phyloP scores from a whole-genome alignment of 176 grass and related monocot species.

The Dendrocalamus sinicus region DNA sequence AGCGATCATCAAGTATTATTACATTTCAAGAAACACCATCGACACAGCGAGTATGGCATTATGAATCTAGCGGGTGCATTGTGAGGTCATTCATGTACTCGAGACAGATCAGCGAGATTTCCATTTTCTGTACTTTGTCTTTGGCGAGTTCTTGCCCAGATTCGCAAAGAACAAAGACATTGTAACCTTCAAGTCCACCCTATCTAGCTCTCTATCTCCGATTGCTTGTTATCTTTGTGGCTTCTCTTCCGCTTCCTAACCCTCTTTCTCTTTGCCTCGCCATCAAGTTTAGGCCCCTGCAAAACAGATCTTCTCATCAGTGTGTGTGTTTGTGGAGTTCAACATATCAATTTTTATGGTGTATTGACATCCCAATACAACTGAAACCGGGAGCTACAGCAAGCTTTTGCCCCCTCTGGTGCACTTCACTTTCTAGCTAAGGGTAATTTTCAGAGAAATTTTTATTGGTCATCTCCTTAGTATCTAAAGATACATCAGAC shows the following conservation, averaged over 20 bases:
- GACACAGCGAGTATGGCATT: background rate
- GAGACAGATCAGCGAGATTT: background rate
- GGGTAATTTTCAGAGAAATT: background rate
- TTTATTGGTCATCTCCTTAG: background rate
- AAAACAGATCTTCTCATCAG: slow-evolving; percentile 14
- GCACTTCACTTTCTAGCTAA: background rate
- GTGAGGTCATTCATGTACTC: background rate
- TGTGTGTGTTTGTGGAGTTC: background rate
- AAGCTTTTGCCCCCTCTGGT: background rate
- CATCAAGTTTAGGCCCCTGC: slow-evolving; percentile 43
- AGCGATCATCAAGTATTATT: background rate
- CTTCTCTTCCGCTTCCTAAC: slow-evolving; percentile 64
- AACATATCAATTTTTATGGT: background rate
- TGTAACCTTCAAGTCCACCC: slow-evolving; percentile 1
- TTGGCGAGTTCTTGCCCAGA: background rate
- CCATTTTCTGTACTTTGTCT: background rate
- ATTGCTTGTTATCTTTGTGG: slow-evolving; percentile 45
- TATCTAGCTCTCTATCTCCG: slow-evolving; percentile 26
- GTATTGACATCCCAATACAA: background rate
- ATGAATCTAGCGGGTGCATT: background rate
- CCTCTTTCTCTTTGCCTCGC: slow-evolving; percentile 62
- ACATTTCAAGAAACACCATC: slow-evolving; percentile 5
- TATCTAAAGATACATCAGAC: background rate
- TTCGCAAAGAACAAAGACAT: no score
- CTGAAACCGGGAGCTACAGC: background rate